Evolutionary conservation across 306 rosid genomes (phyloP), one percentile per base, ranked within the genome.

Genomic region (Inga oerstediana): DNA sequence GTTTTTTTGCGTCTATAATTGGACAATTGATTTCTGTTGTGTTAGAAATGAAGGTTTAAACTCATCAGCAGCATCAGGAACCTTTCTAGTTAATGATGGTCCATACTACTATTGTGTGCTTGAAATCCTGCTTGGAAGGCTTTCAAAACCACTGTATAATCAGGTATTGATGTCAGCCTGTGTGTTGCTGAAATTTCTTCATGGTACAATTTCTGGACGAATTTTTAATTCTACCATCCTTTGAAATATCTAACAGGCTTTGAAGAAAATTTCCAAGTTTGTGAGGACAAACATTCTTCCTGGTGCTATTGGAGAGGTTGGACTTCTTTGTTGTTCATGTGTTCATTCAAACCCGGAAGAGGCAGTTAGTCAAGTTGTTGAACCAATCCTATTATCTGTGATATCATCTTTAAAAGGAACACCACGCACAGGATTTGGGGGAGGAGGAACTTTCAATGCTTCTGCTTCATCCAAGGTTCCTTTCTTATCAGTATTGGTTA

Each of bases 281-380:
- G 95, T 97, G 80, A 90, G 88, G 88, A 94, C 99, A 85, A 94
- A 97, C 88, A 97, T 94, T 86, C 99, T 97, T 85, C 99, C 97
- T 14, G 99, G 98, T 82, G 98, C 98, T 87, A 83, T 92, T 83
- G 95, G 97, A 62, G 99, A 97, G 94, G 99, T 97, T 85, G 99
- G 98, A 83, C 89, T 97, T 83, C 98, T 97, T 80, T 97, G 97
- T 88, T 97, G 98, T 84, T 97, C 99, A 56, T 94, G 98, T 79
- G 90, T 97, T 77, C 97, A 94, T 85, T 90, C 99, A 0, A 92
- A 97, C 83, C 97, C 99, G 34, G 97, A 94, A 85, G 99, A 89
- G 88, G 97, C 98, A 71, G 92, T 94, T 80, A 78, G 89, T 65
- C 92, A 91, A 65, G 92, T 97, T 82, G 84, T 97, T 74, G 98